Percentiles rank a stretch among this genome's conserved stretches.
These are phyloP conservation scores for Cryomyces antarcticus DNA, from an alignment of 495 filamentous ascomycete genomes.

Conservation along the genomic window DNA sequence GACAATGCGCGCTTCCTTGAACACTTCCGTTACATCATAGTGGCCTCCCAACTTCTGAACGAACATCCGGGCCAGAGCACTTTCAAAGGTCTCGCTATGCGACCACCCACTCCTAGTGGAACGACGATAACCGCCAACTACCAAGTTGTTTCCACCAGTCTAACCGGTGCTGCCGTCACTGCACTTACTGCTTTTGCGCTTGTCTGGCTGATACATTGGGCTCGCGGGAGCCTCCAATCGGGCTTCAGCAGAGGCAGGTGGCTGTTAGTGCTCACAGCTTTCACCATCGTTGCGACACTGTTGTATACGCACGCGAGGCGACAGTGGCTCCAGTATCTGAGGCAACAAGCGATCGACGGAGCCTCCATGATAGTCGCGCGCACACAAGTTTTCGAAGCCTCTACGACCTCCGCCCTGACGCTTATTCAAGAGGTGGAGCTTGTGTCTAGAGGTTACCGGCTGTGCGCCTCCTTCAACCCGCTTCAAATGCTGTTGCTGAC, in stretches of 20 bases:
- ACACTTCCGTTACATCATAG: conserved; percentile 86
- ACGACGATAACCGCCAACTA: conserved; percentile 12
- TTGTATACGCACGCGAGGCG: conserved; percentile 56
- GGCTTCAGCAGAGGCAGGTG: conserved; percentile 32
- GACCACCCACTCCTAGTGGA: conserved; percentile 1
- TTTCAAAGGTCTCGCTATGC: conserved; percentile 8
- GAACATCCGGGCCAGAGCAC: conserved; percentile 32
- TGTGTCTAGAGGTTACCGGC: conserved; percentile 78
- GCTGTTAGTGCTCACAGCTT: conserved; percentile 33
- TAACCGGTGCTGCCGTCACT: conserved; percentile 31
- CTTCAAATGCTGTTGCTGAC: not conserved
- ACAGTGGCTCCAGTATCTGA: conserved; percentile 68
- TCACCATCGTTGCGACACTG: conserved; percentile 32
- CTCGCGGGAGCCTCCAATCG: conserved; percentile 24
- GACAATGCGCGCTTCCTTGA: conserved; percentile 83
- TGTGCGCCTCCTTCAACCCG: conserved; percentile 32
- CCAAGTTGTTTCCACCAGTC: conserved; percentile 9
- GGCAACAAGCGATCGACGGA: conserved; percentile 54
- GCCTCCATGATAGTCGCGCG: conserved; percentile 52
- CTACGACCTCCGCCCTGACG: conserved; percentile 56
- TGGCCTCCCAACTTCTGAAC: conserved; percentile 78
- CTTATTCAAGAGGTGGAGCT: conserved; percentile 93
- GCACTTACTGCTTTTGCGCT: conserved; percentile 41
- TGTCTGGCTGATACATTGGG: conserved; percentile 56
- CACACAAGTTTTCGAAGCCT: conserved; percentile 67